A percentile compares a stretch with the other conserved stretches of the same genome.
Evolutionary conservation across 768 basidiomycete genomes (phyloP).

Genomic region (Lactifluus subvellereus): DNA sequence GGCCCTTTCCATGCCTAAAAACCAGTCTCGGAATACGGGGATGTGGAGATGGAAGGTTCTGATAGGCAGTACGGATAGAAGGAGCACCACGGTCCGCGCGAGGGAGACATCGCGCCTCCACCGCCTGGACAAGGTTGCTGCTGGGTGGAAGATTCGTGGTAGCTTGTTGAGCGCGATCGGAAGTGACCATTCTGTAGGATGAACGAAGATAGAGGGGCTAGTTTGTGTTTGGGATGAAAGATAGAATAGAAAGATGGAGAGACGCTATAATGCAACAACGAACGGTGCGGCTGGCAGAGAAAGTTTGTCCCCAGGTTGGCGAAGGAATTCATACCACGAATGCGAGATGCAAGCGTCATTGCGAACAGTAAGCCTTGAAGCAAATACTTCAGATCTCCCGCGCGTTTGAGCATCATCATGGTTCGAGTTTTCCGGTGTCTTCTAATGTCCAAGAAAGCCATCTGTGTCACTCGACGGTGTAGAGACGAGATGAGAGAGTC

Average conservation of each 20-base stretch:
- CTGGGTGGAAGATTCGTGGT: not conserved
- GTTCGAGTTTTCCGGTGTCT: not conserved
- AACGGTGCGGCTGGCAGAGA: not conserved
- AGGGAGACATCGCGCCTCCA: not conserved
- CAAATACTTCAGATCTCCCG: not conserved
- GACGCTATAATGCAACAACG: not conserved
- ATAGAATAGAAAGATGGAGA: not conserved
- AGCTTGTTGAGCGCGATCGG: not conserved
- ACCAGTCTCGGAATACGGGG: slow-evolving; percentile 12
- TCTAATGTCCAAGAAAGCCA: no score
- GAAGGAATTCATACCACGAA: slow-evolving; percentile 14
- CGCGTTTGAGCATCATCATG: not conserved
- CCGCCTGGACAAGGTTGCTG: not conserved
- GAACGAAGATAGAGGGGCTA: not conserved
- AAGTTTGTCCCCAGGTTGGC: not conserved
- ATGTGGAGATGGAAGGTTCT: not conserved
- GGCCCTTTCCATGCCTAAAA: not conserved
- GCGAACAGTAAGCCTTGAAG: no score
- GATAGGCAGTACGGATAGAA: not conserved
- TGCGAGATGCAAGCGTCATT: not conserved
- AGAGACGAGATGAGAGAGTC: no score
- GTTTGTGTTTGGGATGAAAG: slow-evolving; percentile 3
- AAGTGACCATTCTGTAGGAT: not conserved
- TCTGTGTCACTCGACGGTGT: no score
- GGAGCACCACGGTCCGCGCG: not conserved